phyloP scores from a whole-genome alignment of 345 rosid species.

The Aethionema arabicum region DNA sequence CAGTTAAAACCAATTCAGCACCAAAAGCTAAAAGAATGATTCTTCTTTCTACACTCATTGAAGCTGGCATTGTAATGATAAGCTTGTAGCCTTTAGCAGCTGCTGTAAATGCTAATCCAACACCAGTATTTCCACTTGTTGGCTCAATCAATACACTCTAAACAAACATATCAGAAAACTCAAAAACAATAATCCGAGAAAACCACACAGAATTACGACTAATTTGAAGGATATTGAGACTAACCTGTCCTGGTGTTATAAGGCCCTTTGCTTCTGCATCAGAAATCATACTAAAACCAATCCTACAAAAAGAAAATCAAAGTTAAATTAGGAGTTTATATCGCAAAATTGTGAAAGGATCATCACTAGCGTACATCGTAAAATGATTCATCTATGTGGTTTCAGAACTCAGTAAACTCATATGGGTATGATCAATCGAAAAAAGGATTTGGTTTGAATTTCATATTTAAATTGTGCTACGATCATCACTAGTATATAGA shows the following conservation, averaged over 20 bases:
- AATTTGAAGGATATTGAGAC: constrained; percentile 11
- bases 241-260: constrained; percentile 76
- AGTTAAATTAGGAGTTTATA: too few relatives aligned
- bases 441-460: too few relatives aligned
- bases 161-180: constrained; percentile 11
- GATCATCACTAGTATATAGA: too few relatives aligned
- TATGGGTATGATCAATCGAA: too few relatives aligned
- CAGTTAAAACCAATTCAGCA: constrained; percentile 78
- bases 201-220: neutral
- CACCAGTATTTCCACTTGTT: constrained; percentile 96
- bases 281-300: constrained; percentile 84
- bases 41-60: constrained; percentile 91
- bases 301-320: constrained; percentile 44
- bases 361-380: too few relatives aligned
- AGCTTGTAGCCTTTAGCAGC: constrained; percentile 85
- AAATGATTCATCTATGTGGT: too few relatives aligned
- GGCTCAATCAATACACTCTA: constrained; percentile 89
- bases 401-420: too few relatives aligned
- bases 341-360: too few relatives aligned
- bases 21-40: constrained; percentile 93
- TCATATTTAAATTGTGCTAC: too few relatives aligned
- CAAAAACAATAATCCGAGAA: neutral
- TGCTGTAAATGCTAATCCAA: constrained; percentile 87
- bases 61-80: constrained; percentile 89
- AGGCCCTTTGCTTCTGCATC: constrained; percentile 83